These are phyloP conservation scores for Clitopilus hobsonii DNA, from an alignment of 768 basidiomycete species.

Conservation along the genomic window DNA sequence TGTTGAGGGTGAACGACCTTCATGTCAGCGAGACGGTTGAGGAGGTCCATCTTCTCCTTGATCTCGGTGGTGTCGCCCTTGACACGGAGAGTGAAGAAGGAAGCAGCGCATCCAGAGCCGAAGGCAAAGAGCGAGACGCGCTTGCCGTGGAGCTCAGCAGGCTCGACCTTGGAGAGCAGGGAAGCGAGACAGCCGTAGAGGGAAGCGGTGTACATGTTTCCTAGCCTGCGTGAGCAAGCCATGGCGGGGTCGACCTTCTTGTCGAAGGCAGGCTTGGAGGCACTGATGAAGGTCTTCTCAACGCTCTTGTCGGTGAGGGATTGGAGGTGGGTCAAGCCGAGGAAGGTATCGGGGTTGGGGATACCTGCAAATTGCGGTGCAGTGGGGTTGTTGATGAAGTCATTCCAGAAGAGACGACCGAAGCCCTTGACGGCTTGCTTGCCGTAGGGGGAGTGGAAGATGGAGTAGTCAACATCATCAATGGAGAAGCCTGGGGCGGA, in stretches of 20 bases:
- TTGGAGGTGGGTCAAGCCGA: constrained; percentile 60
- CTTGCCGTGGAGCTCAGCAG: constrained; percentile 70
- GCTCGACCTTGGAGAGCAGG: constrained; percentile 69
- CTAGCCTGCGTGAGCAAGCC: constrained; percentile 84
- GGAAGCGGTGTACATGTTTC: constrained; percentile 98
- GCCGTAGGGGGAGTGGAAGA: constrained; percentile 98
- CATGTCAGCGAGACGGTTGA: constrained; percentile 75
- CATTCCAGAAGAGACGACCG: constrained; percentile 87
- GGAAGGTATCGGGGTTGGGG: constrained; percentile 65
- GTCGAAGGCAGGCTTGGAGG: constrained; percentile 72
- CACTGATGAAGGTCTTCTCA: constrained; percentile 89
- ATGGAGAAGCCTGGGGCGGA: constrained; percentile 58
- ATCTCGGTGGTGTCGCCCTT: constrained; percentile 87
- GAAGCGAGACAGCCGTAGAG: constrained; percentile 93
- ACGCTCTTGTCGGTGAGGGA: constrained; percentile 91
- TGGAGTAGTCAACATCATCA: constrained; percentile 83
- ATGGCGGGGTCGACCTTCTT: constrained; percentile 76
- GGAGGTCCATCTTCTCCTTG: constrained; percentile 74
- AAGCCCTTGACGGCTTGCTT: constrained; percentile 98
- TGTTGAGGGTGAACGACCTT: constrained; percentile 90
- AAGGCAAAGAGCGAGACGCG: constrained; percentile 95
- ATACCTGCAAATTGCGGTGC: constrained; percentile 66
- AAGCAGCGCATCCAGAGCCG: constrained; percentile 91
- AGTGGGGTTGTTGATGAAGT: constrained; percentile 79
- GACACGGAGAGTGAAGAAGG: constrained; percentile 85